Evolutionary conservation across 805 yeast genomes (phyloP), one percentile per base, ranked within the genome.

Genomic region (Saturnispora diversa): DNA sequence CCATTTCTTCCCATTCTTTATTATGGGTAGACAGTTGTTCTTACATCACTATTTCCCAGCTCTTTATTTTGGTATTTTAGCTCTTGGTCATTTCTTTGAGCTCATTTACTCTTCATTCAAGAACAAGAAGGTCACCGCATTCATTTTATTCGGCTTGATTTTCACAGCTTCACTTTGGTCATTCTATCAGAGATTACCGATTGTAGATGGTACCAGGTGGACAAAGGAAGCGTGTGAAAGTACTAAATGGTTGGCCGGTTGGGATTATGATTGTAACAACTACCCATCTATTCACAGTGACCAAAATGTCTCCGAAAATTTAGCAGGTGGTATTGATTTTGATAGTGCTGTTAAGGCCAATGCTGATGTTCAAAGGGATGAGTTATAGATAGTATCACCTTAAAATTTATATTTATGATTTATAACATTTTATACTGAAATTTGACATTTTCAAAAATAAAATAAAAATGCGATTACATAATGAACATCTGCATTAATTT

Each of bases 21-120:
- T 88, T 44, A 88, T 88, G 97, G 87, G 79, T 19, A 78, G 97
- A 65, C 97, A 88, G 65, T 63, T 88, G 63, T 88, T 90, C 67
- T 68, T 88, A 58, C 97, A 88, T 62, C 97, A 88, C 62, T 90
- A 90, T 61, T 65, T 92, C 50, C 97, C 96, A 42, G 85, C 97
- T 2, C 73, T 85, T 39, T 92, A 86, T 65, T 92, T 92, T 62
- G 66, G 56, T 11, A 54, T 62, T n/a, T 46, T 65, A 46, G 51
- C 63, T 42, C 39, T 63, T 45, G 62, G 64, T 46, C 55, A 62
- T 43, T 39, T 53, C 9, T 51, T 61, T 21, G 63, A 63, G 46
- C 48, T 60, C 22, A 16, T 58, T 23, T 46, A 54, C 42, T 52
- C 64, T 1, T 42, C 50, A 24, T 53, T 61, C 40, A 55, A 46